Conservation (phyloP, 2,329 filamentous ascomycete genomes). For the Beauveria medogensis region DNA sequence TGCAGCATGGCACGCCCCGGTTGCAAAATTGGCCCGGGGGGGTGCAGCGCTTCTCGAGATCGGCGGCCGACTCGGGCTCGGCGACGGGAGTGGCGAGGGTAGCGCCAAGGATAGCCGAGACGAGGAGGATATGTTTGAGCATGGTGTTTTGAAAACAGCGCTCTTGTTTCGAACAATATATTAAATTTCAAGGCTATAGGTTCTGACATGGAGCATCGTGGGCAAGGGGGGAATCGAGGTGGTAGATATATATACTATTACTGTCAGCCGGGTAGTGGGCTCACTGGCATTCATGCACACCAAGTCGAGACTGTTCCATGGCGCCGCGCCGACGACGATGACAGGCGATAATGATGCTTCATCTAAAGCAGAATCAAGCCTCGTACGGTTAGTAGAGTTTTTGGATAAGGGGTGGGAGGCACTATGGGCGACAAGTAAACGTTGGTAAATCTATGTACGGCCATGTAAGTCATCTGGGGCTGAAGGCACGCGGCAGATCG, state of each 20-base stretch:
- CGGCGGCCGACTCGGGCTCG: background rate
- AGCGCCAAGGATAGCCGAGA: background rate
- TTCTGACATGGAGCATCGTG: too few species aligned
- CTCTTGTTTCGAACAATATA: too few species aligned
- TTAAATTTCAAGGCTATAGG: too few species aligned
- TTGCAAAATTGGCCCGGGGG: slow-evolving; percentile 6
- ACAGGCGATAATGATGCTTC: background rate
- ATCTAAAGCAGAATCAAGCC: background rate
- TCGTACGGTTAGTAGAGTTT: background rate
- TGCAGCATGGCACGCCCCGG: slow-evolving; percentile 2
- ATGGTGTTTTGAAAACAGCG: background rate
- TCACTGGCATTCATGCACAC: background rate
- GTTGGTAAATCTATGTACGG: background rate
- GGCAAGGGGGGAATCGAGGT: too few species aligned
- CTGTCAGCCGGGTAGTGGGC: background rate
- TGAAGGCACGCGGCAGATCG: background rate
- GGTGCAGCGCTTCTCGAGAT: slow-evolving; percentile 1
- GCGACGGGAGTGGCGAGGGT: background rate
- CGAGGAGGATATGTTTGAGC: background rate
- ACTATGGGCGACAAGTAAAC: too few species aligned
- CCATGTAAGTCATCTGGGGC: background rate
- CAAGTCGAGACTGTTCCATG: background rate
- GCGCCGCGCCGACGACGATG: background rate
- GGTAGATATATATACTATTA: background rate
- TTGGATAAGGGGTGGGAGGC: too few species aligned